Conservation (phyloP, 495 filamentous ascomycete genomes). For the Aspergillus hancockii region DNA sequence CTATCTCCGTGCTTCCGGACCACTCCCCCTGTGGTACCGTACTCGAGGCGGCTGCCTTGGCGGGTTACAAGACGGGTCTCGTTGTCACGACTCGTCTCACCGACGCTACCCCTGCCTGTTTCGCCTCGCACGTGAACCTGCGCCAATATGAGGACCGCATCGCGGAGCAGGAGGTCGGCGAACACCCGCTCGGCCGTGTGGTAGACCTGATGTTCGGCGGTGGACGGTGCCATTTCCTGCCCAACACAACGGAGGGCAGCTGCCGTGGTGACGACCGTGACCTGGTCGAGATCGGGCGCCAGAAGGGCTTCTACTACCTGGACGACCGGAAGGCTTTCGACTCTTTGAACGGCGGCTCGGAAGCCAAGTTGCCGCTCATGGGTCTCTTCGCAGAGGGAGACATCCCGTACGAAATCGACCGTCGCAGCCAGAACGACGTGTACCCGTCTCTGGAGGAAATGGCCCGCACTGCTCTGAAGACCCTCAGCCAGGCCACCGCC, state of each 20-base stretch:
- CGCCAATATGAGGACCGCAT: slow-evolving; percentile 84
- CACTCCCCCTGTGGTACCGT: slow-evolving; percentile 89
- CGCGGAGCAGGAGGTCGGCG: slow-evolving; percentile 86
- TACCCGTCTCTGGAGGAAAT: slow-evolving; percentile 94
- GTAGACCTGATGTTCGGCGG: slow-evolving; percentile 93
- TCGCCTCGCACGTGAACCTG: slow-evolving; percentile 82
- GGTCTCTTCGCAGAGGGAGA: slow-evolving; percentile 83
- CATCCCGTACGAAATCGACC: slow-evolving; percentile 91
- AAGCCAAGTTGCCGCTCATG: slow-evolving; percentile 76
- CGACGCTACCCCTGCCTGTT: slow-evolving; percentile 96
- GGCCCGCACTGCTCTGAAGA: slow-evolving; percentile 76
- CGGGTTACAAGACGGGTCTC: slow-evolving; percentile 88
- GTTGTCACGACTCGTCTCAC: slow-evolving; percentile 96
- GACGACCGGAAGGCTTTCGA: slow-evolving; percentile 76
- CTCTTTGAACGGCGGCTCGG: slow-evolving; percentile 64
- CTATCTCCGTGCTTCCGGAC: slow-evolving; percentile 86
- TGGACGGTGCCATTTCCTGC: slow-evolving; percentile 89
- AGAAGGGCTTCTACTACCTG: slow-evolving; percentile 81
- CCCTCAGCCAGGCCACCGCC: slow-evolving; percentile 78
- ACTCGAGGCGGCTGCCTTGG: slow-evolving; percentile 88
- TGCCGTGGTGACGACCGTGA: slow-evolving; percentile 77
- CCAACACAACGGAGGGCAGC: slow-evolving; percentile 71
- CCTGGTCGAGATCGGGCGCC: slow-evolving; percentile 63
- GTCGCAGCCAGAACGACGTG: slow-evolving; percentile 68
- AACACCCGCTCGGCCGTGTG: slow-evolving; percentile 78